Conservation (phyloP, 805 yeast species). For the Saccharomycopsis sp. region DNA sequence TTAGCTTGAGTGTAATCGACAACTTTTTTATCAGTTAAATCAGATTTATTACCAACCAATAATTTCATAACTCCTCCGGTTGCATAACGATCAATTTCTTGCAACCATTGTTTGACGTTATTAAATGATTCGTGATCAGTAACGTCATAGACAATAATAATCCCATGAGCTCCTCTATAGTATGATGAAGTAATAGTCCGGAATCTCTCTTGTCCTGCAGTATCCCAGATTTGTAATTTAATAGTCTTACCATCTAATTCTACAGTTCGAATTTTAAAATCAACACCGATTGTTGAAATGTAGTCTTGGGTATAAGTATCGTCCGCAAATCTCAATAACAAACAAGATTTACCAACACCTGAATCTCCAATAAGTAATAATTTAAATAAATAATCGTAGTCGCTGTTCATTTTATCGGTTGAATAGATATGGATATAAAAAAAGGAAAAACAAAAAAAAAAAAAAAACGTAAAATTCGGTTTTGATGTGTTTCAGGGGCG, state of each 20-base stretch:
- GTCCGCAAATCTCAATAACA: slow-evolving; percentile 91
- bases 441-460: no score
- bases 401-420: slow-evolving; percentile 92
- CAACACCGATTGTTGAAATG: slow-evolving; percentile 97
- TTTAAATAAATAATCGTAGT: slow-evolving; percentile 97
- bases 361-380: slow-evolving; percentile 94
- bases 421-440: no score
- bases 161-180: slow-evolving; percentile 98
- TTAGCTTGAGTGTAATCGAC: slow-evolving; percentile 95
- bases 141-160: slow-evolving; percentile 94
- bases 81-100: slow-evolving; percentile 96
- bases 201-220: slow-evolving; percentile 96
- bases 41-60: slow-evolving; percentile 95
- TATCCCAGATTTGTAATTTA: slow-evolving; percentile 94
- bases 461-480: no score
- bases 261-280: slow-evolving; percentile 93
- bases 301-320: slow-evolving; percentile 95
- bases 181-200: slow-evolving; percentile 92
- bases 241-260: slow-evolving; percentile 89
- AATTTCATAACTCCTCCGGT: slow-evolving; percentile 95
- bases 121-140: slow-evolving; percentile 96
- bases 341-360: slow-evolving; percentile 97
- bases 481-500: no score
- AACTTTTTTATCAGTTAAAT: slow-evolving; percentile 85
- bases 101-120: slow-evolving; percentile 97